These are phyloP conservation scores for Zygosaccharomyces kombuchaensis DNA, from an alignment of 805 yeast genomes.

Conservation along the genomic window DNA sequence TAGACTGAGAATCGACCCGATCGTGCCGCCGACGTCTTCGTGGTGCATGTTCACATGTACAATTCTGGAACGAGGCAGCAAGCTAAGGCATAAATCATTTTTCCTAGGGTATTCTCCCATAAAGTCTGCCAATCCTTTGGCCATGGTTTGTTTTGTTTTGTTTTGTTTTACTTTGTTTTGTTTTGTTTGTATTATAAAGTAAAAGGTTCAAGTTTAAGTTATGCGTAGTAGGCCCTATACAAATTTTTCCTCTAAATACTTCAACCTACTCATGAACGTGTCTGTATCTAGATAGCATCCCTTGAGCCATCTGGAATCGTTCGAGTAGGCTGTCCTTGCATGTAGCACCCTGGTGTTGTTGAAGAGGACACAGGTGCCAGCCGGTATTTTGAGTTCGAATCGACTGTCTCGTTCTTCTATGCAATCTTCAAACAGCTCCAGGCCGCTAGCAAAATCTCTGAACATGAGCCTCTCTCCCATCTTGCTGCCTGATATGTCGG, in stretches of 20 bases:
- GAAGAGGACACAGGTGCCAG: conserved; percentile 61
- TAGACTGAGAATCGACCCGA: conserved; percentile 18
- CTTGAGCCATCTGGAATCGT: conserved; percentile 62
- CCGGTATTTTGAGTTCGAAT: conserved; percentile 48
- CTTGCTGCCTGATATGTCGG: conserved; percentile 35
- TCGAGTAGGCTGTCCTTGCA: conserved; percentile 50
- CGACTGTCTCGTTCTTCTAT: conserved; percentile 52
- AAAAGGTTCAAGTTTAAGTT: not conserved
- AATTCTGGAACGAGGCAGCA: conserved; percentile 18
- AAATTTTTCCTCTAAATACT: conserved; percentile 34
- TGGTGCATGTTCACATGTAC: conserved; percentile 11
- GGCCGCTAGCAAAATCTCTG: conserved; percentile 55
- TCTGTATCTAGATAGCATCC: conserved; percentile 75
- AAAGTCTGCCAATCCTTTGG: conserved; percentile 7
- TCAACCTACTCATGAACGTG: conserved; percentile 57
- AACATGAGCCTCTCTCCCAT: conserved; percentile 42
- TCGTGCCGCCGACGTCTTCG: conserved; percentile 3
- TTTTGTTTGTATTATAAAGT: not conserved
- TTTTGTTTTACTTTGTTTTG: not conserved
- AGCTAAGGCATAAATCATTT: conserved; percentile 11
- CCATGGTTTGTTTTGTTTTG: not conserved
- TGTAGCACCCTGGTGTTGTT: conserved; percentile 69
- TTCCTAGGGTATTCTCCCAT: conserved; percentile 10
- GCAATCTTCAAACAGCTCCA: conserved; percentile 54
- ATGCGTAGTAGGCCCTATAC: conserved; percentile 2